These are phyloP conservation scores for Boletus reticuloceps DNA, from an alignment of 768 basidiomycete genomes.

Conservation along the genomic window DNA sequence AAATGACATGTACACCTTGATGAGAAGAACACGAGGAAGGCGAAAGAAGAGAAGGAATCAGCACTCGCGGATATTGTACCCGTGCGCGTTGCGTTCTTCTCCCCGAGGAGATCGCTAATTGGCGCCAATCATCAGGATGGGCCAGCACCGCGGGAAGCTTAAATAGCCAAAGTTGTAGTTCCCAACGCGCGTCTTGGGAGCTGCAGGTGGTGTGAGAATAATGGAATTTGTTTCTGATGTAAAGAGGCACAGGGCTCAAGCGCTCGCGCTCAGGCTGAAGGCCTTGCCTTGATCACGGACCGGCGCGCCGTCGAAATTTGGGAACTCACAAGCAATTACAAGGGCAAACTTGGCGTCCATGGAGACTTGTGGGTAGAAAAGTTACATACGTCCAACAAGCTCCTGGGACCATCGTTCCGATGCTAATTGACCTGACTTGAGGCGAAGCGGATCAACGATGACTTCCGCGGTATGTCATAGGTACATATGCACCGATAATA, in stretches of 20 bases:
- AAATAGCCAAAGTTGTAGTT: neutral
- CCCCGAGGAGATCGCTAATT: conserved; percentile 2
- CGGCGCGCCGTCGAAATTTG: too few species aligned
- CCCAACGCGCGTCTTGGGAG: neutral
- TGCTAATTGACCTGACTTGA: neutral
- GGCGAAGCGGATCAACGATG: neutral
- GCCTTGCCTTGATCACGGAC: neutral
- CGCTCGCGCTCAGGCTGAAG: neutral
- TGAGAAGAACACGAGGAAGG: neutral
- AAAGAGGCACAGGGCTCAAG: neutral
- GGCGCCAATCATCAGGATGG: neutral
- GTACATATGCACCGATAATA: neutral
- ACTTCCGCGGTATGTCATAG: neutral
- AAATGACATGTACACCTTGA: neutral
- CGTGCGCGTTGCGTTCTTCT: neutral
- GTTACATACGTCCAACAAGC: neutral
- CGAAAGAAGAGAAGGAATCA: neutral
- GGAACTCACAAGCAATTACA: too few species aligned
- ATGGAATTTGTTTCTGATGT: neutral
- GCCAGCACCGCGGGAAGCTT: neutral
- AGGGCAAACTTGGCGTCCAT: neutral
- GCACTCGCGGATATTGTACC: neutral
- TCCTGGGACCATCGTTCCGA: neutral
- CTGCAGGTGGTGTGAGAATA: neutral
- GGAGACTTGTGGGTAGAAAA: neutral